Percentiles rank a stretch among this genome's conserved stretches.
These are phyloP conservation scores for Hypoxylon sp. DNA, from an alignment of 2,329 filamentous ascomycete species.

Conservation along the genomic window DNA sequence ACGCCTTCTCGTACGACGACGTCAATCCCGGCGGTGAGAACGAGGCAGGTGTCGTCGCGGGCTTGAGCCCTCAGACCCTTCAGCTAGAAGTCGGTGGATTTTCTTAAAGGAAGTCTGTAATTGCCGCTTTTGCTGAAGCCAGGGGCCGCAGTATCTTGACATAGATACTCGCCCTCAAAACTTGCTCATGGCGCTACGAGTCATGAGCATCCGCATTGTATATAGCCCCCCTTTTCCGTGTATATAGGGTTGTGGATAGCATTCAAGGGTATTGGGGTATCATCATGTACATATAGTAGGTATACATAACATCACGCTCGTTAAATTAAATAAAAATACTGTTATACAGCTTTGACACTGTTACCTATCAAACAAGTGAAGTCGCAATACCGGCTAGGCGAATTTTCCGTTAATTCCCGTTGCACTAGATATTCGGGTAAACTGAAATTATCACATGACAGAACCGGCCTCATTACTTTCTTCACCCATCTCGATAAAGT, in stretches of 20 bases:
- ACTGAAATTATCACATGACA: no score
- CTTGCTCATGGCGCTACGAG: constrained; percentile 16
- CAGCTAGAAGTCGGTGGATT: constrained; percentile 63
- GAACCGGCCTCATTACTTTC: no score
- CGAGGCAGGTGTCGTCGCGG: constrained; percentile 67
- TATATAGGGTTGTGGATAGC: constrained; percentile 36
- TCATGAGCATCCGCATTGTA: constrained; percentile 29
- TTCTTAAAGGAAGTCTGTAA: constrained; percentile 47
- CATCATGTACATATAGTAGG: constrained; percentile 35
- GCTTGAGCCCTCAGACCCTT: constrained; percentile 61
- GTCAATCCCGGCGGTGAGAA: constrained; percentile 72
- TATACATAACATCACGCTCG: constrained; percentile 26
- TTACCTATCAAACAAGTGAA: neutral
- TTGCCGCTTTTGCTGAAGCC: constrained; percentile 2
- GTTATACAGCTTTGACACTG: neutral
- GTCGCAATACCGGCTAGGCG: neutral
- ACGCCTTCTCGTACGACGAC: constrained; percentile 78
- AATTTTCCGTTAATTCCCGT: no score
- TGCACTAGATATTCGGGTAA: no score
- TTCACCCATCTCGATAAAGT: no score
- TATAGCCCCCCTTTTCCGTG: constrained; percentile 35
- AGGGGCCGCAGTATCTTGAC: constrained; percentile 1
- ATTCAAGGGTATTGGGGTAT: constrained; percentile 32
- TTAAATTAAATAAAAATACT: constrained; percentile 16
- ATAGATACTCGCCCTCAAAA: constrained; percentile 28